These are phyloP conservation scores for Populus hybrid DNA, from an alignment of 441 rosid species.

Conservation along the genomic window DNA sequence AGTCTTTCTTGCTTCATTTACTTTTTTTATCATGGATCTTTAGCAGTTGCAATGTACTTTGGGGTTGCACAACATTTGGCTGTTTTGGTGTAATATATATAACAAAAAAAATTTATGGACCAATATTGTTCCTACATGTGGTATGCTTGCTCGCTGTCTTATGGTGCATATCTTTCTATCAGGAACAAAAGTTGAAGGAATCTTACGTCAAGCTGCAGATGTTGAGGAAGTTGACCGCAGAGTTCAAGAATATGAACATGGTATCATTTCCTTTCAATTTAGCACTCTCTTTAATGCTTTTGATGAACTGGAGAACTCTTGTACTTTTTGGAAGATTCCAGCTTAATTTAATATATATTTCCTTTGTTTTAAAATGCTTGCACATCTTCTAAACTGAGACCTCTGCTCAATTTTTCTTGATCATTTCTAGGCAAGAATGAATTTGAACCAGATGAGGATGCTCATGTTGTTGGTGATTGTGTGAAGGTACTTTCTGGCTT, in stretches of 20 bases:
- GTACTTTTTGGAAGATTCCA: background rate
- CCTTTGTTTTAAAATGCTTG: background rate
- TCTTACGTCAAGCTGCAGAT: constrained; percentile 91
- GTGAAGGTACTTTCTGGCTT: constrained; percentile 63
- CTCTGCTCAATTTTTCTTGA: constrained; percentile 9
- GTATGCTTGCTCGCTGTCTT: constrained; percentile 3
- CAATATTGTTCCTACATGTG: background rate
- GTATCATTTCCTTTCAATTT: constrained; percentile 37
- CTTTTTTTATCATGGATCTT: background rate
- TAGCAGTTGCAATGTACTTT: background rate
- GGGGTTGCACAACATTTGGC: background rate
- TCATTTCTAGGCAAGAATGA: constrained; percentile 68
- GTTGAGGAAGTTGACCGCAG: constrained; percentile 97
- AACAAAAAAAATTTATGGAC: no score
- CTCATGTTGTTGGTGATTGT: constrained; percentile 98
- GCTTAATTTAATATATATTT: constrained; percentile 9
- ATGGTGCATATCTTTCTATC: constrained; percentile 23
- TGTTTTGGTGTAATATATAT: background rate
- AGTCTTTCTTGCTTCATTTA: background rate
- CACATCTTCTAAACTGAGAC: constrained; percentile 10
- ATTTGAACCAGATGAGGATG: constrained; percentile 87
- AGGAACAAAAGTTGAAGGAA: constrained; percentile 92
- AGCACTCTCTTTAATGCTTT: constrained; percentile 8
- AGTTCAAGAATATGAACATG: constrained; percentile 95
- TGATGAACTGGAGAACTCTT: background rate